Evolutionary conservation across 768 basidiomycete genomes (phyloP).

Genomic region (Suillus subluteus): DNA sequence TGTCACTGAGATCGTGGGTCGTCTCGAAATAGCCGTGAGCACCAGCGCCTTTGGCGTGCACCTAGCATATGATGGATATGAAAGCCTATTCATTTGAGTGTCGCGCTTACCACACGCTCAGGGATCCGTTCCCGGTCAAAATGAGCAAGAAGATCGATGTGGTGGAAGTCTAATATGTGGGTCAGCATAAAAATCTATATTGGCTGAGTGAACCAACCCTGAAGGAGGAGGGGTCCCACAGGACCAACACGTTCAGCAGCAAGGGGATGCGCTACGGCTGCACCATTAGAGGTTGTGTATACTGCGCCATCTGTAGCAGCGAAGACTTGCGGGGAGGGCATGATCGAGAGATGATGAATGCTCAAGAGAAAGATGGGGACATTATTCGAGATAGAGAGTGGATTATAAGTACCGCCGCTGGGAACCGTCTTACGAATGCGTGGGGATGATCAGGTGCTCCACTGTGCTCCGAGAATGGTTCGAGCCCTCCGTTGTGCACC

Average conservation of each 20-base stretch:
- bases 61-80: slow-evolving; percentile 48
- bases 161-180: slow-evolving; percentile 71
- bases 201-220: slow-evolving; percentile 53
- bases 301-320: slow-evolving; percentile 55
- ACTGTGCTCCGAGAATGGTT: slow-evolving; percentile 1
- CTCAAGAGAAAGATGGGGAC: neutral
- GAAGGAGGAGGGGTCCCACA: slow-evolving; percentile 84
- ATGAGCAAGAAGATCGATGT: slow-evolving; percentile 89
- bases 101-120: slow-evolving; percentile 76
- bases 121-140: slow-evolving; percentile 96
- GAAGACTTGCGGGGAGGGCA: slow-evolving; percentile 69
- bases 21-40: slow-evolving; percentile 94
- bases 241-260: slow-evolving; percentile 74
- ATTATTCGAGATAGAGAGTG: slow-evolving; percentile 17
- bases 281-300: slow-evolving; percentile 89
- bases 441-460: slow-evolving; percentile 14
- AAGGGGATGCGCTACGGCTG: slow-evolving; percentile 76
- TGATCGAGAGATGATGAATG: slow-evolving; percentile 30
- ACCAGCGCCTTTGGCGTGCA: slow-evolving; percentile 91
- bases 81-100: neutral
- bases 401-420: slow-evolving; percentile 32
- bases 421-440: slow-evolving; percentile 20
- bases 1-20: slow-evolving; percentile 82
- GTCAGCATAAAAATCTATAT: slow-evolving; percentile 19
- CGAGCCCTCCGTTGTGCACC: neutral